These are phyloP conservation scores for Lentinula sp. DNA, from an alignment of 768 basidiomycete species.

Conservation along the genomic window DNA sequence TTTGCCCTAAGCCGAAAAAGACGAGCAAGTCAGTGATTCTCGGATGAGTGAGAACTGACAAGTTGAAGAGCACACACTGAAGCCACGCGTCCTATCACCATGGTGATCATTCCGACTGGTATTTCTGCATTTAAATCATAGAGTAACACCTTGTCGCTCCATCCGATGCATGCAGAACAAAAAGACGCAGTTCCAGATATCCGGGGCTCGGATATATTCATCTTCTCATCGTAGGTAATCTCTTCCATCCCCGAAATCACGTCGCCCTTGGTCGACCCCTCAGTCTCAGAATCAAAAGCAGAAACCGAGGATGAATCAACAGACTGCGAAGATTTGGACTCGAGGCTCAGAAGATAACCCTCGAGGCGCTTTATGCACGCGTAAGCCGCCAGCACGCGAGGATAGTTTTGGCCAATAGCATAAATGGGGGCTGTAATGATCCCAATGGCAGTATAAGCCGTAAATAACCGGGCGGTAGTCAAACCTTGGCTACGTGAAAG, in stretches of 20 bases:
- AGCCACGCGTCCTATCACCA: constrained; percentile 10
- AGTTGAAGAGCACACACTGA: neutral
- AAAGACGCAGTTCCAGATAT: neutral
- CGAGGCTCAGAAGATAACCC: constrained; percentile 8
- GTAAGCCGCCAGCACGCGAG: constrained; percentile 9
- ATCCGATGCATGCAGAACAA: constrained; percentile 2
- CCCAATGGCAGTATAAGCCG: constrained; percentile 9
- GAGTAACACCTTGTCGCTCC: constrained; percentile 7
- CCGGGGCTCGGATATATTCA: neutral
- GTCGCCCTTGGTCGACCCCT: neutral
- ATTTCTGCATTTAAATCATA: constrained; percentile 4
- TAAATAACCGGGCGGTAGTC: constrained; percentile 10
- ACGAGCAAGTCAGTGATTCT: neutral
- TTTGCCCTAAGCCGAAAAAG: constrained; percentile 3
- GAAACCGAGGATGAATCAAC: neutral
- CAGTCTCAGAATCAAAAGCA: neutral
- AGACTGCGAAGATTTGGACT: neutral
- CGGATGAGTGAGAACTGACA: neutral
- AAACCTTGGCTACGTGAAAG: constrained; percentile 6
- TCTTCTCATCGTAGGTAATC: neutral
- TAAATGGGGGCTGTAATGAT: constrained; percentile 8
- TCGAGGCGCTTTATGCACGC: constrained; percentile 10
- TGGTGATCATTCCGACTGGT: constrained; percentile 2
- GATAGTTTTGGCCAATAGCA: constrained; percentile 9
- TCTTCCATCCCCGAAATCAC: neutral